Percentiles rank a stretch among this genome's conserved stretches.
These are phyloP conservation scores for Populus davidiana DNA, from an alignment of 345 rosid genomes.

Conservation along the genomic window DNA sequence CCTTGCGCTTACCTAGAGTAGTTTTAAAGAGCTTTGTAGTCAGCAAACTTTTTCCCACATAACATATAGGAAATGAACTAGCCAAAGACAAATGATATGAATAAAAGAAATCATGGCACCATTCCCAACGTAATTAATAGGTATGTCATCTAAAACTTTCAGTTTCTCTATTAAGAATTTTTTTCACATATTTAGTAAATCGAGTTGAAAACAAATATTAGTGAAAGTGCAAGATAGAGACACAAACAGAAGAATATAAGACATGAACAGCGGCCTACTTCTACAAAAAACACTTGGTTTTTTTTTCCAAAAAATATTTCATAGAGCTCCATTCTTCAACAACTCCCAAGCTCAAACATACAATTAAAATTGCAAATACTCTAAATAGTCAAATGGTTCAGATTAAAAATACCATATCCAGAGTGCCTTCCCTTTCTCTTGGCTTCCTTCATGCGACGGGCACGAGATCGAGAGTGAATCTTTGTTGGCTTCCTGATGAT, in stretches of 20 bases:
- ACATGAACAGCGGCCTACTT: background rate
- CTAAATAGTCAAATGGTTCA: background rate
- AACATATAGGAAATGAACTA: background rate
- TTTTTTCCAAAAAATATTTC: background rate
- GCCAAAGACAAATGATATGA: background rate
- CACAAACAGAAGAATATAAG: background rate
- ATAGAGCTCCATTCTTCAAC: background rate
- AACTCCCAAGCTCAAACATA: background rate
- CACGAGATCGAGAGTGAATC: constrained; percentile 94
- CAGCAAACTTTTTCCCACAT: background rate
- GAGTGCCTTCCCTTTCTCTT: constrained; percentile 96
- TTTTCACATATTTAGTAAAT: background rate
- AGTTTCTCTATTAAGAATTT: background rate
- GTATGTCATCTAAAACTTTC: background rate
- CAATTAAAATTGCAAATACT: background rate
- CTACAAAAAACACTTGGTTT: background rate
- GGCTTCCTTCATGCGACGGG: constrained; percentile 79
- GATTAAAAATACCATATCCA: constrained; percentile 63
- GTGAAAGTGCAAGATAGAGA: background rate
- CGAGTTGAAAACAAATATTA: background rate
- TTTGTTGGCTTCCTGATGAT: constrained; percentile 95
- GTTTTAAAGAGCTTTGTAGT: background rate
- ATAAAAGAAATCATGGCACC: background rate
- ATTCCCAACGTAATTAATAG: background rate
- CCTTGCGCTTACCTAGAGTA: constrained; percentile 79